Base-by-base conservation (phyloP, 176 grass and related monocot species). In the Tuctoria greenei region DNA sequence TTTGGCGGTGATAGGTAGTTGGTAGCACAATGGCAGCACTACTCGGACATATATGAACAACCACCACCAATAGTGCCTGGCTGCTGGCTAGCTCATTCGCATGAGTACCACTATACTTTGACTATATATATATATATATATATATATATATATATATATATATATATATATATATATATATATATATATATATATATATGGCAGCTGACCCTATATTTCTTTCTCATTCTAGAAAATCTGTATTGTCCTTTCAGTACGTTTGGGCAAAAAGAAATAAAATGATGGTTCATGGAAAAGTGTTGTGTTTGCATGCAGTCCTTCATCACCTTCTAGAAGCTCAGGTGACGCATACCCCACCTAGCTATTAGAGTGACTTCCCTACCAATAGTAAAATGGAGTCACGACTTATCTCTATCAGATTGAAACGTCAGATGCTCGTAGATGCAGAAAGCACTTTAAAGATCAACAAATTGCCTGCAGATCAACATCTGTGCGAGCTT, bases 11-110 rank as follows among this genome's bases (percentile, higher is more conserved):
- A 72, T 69, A 74, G 79, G 79, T 68, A 64, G 75, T 92, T 89
- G 83, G 83, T 92, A 89, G 43, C 69, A 54, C 65, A 76, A 59
- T 81, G 86, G 73, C 75, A 75, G 69, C 86, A 92, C 59, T 83
- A 92, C 59, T 76, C 41, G 26, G 12, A 39, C 6, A 52, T 66
- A 39, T 9, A 52, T 66, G 68, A 82, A 75, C 56, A 75, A 67
- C 57, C 21, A 40, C 43, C 83, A 40, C 43, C 83, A 76, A 57
- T 46, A 78, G 51, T 54, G 52, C 26, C 38, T 55, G 74, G 47
- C 18, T 31, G 31, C 31, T 31, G 3, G n/a, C n/a, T 85, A 27
- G 36, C 23, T 83, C 66, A 54, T 49, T 64, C 51, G 46, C 55
- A 76, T 76, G 44, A 81, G 42, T 75, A 72, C n/a, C 40, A 42